Conservation (phyloP, 805 yeast genomes). For the Nakazawaea ambrosiae region DNA sequence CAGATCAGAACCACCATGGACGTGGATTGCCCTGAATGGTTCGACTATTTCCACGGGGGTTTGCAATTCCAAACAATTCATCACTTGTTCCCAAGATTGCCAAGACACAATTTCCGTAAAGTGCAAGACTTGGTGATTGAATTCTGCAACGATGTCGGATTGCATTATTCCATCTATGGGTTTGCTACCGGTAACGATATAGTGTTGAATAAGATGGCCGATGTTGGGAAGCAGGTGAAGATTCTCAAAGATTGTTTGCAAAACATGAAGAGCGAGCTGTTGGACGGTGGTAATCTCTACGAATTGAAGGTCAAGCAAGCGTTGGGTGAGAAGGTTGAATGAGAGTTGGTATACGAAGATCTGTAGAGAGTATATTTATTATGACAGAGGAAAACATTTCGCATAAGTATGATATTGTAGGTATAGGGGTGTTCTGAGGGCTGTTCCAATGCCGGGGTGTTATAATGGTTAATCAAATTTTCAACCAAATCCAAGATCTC, state of each 20-base stretch:
- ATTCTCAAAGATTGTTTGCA: conserved; percentile 69
- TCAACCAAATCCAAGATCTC: no score
- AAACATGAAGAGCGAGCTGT: conserved; percentile 49
- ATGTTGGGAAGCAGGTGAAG: conserved; percentile 72
- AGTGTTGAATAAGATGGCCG: conserved; percentile 63
- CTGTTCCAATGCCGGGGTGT: no score
- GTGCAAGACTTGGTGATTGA: conserved; percentile 67
- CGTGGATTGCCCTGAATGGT: conserved; percentile 89
- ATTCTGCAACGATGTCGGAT: conserved; percentile 71
- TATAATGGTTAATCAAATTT: no score
- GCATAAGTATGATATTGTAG: no score
- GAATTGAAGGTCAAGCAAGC: conserved; percentile 20
- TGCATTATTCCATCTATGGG: conserved; percentile 78
- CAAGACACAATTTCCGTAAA: conserved; percentile 76
- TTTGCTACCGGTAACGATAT: conserved; percentile 70
- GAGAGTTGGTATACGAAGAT: no score
- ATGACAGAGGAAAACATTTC: no score
- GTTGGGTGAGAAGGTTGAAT: not conserved
- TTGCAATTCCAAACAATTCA: conserved; percentile 88
- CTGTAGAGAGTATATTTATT: no score
- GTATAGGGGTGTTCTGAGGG: no score
- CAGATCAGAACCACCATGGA: conserved; percentile 92
- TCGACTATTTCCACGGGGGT: conserved; percentile 88
- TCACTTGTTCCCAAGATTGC: conserved; percentile 83
- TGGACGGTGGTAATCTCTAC: conserved; percentile 21